phyloP scores from a whole-genome alignment of 331 rosid genomes.

The Quercus tomentella region DNA sequence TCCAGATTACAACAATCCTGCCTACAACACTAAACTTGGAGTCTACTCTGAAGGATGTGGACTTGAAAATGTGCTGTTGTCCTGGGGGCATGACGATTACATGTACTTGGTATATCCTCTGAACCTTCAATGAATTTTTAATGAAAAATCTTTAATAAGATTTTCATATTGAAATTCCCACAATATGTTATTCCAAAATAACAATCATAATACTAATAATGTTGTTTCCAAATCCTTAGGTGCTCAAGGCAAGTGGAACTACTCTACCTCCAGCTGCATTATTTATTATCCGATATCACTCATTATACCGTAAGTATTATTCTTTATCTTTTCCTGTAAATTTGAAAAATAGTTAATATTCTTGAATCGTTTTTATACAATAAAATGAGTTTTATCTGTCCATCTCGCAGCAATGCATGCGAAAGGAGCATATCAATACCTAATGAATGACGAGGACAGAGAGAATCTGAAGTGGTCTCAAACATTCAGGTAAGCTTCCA shows the following conservation, averaged over 20 bases:
- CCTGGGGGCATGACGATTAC: slow-evolving; percentile 18
- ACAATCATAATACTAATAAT: not conserved
- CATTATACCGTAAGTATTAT: slow-evolving; percentile 38
- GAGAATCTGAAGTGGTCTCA: slow-evolving; percentile 48
- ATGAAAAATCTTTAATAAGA: not conserved
- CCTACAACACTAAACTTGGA: too few relatives aligned
- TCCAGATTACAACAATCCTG: not conserved
- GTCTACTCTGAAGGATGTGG: too few relatives aligned
- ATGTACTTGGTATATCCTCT: not conserved
- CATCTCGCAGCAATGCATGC: slow-evolving; percentile 34
- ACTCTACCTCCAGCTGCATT: slow-evolving; percentile 43
- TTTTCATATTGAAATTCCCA: not conserved
- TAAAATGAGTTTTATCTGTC: not conserved
- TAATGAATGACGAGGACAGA: slow-evolving; percentile 44
- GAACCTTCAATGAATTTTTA: not conserved
- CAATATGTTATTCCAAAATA: too few relatives aligned
- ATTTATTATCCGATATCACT: slow-evolving; percentile 49
- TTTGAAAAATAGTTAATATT: not conserved
- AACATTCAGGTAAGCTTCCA: slow-evolving; percentile 31
- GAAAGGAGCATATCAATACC: slow-evolving; percentile 36
- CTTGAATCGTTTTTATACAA: not conserved
- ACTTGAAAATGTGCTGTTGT: not conserved
- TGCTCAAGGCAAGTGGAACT: slow-evolving; percentile 38
- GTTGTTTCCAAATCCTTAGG: slow-evolving; percentile 18
- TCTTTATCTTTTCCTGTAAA: too few relatives aligned